These are phyloP conservation scores for Pelargonium australe DNA, from an alignment of 441 rosid genomes.

Conservation along the genomic window DNA sequence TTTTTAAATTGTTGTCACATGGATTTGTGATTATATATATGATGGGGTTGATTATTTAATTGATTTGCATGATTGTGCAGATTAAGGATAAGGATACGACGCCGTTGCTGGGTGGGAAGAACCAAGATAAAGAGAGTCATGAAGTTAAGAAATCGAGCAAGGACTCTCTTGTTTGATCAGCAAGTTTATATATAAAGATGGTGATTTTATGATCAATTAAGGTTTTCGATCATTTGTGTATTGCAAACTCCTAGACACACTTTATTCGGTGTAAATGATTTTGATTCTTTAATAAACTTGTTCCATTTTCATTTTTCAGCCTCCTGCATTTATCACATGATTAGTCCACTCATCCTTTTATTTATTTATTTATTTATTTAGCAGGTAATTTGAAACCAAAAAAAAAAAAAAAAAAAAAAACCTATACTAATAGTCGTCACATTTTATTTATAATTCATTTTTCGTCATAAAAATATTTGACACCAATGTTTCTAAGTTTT, in stretches of 20 bases:
- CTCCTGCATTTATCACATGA: too few species aligned
- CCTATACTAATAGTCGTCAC: too few species aligned
- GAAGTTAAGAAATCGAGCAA: constrained; percentile 60
- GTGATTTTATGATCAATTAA: not conserved
- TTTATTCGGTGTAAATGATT: constrained; percentile 28
- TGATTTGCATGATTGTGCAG: constrained; percentile 20
- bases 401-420: too few species aligned
- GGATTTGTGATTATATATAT: not conserved
- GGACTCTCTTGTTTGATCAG: constrained; percentile 55
- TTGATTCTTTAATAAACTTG: constrained; percentile 34
- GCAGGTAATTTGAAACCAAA: too few species aligned
- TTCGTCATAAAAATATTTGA: too few species aligned
- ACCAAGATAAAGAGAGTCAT: constrained; percentile 58
- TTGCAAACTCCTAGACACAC: constrained; percentile 11
- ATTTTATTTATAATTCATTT: too few species aligned
- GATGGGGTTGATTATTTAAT: not conserved
- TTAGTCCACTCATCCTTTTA: too few species aligned
- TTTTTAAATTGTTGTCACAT: not conserved
- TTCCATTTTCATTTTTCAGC: not conserved
- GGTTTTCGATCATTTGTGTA: constrained; percentile 1
- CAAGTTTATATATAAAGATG: not conserved
- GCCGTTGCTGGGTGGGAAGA: constrained; percentile 40
- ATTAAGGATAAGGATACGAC: constrained; percentile 71
- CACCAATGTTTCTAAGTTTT: too few species aligned
- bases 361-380: too few species aligned